These are phyloP conservation scores for Aspergillus floridensis DNA, from an alignment of 2,329 filamentous ascomycete species.

Conservation along the genomic window DNA sequence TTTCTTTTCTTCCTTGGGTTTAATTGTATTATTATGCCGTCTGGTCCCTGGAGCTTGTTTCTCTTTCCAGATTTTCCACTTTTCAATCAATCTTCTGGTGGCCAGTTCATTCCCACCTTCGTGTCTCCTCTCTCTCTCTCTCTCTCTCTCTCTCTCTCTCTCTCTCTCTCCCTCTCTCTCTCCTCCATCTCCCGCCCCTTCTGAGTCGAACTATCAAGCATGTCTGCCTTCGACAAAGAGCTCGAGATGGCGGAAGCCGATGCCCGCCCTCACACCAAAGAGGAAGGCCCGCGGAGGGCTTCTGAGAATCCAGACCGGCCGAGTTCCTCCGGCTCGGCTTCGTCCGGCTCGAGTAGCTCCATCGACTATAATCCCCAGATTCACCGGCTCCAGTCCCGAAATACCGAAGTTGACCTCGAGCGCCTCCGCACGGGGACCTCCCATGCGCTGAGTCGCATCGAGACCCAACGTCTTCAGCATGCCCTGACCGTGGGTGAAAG, in stretches of 20 bases:
- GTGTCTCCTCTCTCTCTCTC: background rate
- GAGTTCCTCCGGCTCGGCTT: slow-evolving; percentile 7
- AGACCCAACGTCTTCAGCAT: slow-evolving; percentile 40
- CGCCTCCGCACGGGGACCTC: slow-evolving; percentile 25
- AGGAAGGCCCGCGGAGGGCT: background rate
- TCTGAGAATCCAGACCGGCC: slow-evolving; percentile 2
- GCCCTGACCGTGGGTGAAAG: slow-evolving; percentile 35
- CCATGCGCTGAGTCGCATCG: slow-evolving; percentile 29
- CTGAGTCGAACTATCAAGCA: background rate
- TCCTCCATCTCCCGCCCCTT: background rate
- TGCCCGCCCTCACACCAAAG: background rate
- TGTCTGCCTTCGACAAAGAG: slow-evolving; percentile 1
- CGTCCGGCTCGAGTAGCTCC: slow-evolving; percentile 26
- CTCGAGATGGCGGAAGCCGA: slow-evolving; percentile 4
- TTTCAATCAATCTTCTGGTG: background rate
- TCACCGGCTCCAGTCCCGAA: slow-evolving; percentile 29
- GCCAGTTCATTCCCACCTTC: background rate
- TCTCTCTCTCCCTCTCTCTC: too few relatives aligned
- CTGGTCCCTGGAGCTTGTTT: background rate
- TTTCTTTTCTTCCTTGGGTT: background rate
- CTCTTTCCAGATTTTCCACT: too few relatives aligned
- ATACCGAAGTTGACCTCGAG: slow-evolving; percentile 32
- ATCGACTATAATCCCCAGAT: slow-evolving; percentile 28
- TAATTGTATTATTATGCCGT: background rate
- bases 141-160: too few relatives aligned